phyloP scores from a whole-genome alignment of 2,329 filamentous ascomycete genomes.

The Alternaria dauci region DNA sequence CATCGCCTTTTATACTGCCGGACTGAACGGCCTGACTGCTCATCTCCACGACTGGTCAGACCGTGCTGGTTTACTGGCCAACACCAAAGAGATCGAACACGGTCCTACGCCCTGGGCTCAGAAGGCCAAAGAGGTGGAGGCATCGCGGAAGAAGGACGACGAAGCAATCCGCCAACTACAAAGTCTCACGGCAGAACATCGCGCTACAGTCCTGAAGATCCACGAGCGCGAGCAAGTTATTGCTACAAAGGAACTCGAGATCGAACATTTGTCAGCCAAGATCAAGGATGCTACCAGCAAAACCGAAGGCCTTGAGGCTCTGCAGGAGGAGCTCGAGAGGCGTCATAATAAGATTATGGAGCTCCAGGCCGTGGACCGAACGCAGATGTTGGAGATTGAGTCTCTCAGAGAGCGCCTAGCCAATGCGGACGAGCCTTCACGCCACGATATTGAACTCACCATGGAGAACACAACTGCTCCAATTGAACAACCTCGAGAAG shows the following conservation, averaged over 20 bases:
- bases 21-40: constrained; percentile 5
- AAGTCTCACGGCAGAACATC: constrained; percentile 79
- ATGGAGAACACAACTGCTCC: constrained; percentile 11
- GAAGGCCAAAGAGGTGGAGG: constrained; percentile 80
- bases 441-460: constrained; percentile 2
- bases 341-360: constrained; percentile 33
- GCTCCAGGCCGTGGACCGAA: constrained; percentile 27
- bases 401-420: constrained; percentile 24
- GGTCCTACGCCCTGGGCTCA: constrained; percentile 81
- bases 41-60: constrained; percentile 65
- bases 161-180: constrained; percentile 87
- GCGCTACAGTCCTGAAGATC: constrained; percentile 70
- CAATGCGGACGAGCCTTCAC: constrained; percentile 16
- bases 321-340: constrained; percentile 30
- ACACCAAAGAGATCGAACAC: constrained; percentile 69
- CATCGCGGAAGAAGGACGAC: constrained; percentile 79
- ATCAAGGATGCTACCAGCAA: constrained; percentile 40
- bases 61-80: constrained; percentile 59
- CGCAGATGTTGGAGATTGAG: constrained; percentile 30
- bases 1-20: constrained; percentile 10
- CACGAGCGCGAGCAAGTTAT: constrained; percentile 84
- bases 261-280: constrained; percentile 84
- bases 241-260: constrained; percentile 70
- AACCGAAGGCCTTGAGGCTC: constrained; percentile 30
- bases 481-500: constrained; percentile 23